Evolutionary conservation across 306 rosid species (phyloP).

Genomic region (Corylus heterophylla): DNA sequence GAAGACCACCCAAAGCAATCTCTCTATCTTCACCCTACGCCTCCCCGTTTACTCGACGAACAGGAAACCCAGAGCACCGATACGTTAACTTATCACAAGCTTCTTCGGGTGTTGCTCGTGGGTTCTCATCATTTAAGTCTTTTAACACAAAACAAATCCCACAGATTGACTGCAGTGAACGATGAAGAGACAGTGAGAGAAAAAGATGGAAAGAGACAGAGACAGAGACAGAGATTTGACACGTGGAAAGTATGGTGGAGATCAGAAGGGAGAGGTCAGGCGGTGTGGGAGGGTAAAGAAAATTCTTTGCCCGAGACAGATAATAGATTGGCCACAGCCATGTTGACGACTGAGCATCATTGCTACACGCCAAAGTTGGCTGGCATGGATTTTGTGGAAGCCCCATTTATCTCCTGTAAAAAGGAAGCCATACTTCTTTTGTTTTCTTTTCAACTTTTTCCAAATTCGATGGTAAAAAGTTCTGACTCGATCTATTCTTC

Average conservation of each 20-base stretch:
- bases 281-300: not conserved
- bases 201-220: not conserved
- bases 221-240: not conserved
- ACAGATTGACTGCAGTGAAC: constrained; percentile 25
- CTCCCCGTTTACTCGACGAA: not conserved
- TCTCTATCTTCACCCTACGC: not conserved
- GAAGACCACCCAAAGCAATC: constrained; percentile 3
- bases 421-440: too few species aligned
- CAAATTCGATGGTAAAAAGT: too few species aligned
- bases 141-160: constrained; percentile 26
- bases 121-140: constrained; percentile 16
- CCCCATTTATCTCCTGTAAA: too few species aligned
- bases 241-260: constrained; percentile 5
- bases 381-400: not conserved
- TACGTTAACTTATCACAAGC: not conserved
- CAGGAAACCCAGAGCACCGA: not conserved
- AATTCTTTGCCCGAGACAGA: not conserved
- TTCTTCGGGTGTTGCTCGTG: constrained; percentile 8
- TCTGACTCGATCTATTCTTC: too few species aligned
- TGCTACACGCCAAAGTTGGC: constrained; percentile 18
- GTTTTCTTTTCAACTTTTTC: too few species aligned
- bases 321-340: not conserved
- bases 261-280: not conserved
- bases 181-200: not conserved
- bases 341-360: not conserved